phyloP scores from a whole-genome alignment of 2,329 filamentous ascomycete species.

The Falciphora oryzae region DNA sequence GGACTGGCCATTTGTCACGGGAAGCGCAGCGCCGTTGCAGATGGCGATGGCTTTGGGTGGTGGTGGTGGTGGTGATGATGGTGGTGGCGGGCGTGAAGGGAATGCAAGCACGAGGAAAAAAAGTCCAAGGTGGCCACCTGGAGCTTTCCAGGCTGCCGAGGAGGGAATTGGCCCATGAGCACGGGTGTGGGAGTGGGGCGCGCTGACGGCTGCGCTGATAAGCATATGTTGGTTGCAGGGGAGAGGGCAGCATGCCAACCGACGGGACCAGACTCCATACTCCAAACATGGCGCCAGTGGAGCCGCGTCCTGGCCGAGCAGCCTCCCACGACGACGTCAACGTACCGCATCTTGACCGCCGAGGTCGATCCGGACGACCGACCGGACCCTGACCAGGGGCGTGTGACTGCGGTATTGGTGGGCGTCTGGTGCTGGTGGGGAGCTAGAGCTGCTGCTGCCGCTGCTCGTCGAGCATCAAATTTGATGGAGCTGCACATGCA shows the following conservation, averaged over 20 bases:
- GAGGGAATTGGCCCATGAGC: not conserved
- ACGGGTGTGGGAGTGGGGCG: not conserved
- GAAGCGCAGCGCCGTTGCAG: not conserved
- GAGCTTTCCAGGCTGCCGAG: not conserved
- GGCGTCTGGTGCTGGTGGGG: not conserved
- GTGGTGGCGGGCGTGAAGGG: not conserved
- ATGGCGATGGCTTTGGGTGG: not conserved
- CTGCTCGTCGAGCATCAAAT: not conserved
- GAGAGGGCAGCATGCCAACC: too few relatives aligned
- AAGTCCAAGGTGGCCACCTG: not conserved
- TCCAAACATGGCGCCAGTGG: too few relatives aligned
- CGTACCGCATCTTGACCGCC: not conserved
- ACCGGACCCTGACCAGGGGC: not conserved
- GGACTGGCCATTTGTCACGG: not conserved
- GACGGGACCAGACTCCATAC: too few relatives aligned
- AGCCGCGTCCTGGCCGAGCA: too few relatives aligned
- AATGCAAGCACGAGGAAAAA: not conserved
- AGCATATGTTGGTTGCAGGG: not conserved
- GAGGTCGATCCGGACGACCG: not conserved
- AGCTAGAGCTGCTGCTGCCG: not conserved
- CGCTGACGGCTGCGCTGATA: not conserved
- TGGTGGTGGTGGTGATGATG: not conserved
- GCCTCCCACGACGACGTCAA: not conserved
- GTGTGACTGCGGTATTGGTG: not conserved
- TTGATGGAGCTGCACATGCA: not conserved